Evolutionary conservation across 345 rosid species (phyloP).

Genomic region (Salix purpurea): DNA sequence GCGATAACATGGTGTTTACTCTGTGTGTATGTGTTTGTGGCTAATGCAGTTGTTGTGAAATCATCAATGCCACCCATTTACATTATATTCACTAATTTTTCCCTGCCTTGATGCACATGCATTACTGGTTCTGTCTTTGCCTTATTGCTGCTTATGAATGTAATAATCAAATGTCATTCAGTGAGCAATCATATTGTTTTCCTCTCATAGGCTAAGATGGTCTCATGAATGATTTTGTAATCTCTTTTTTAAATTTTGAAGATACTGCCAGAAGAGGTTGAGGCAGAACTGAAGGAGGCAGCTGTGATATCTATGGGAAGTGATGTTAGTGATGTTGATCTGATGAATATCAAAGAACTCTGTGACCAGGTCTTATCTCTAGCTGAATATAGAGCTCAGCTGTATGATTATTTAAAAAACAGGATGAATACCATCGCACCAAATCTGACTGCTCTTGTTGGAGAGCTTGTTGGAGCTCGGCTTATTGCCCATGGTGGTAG

Average conservation of each 20-base stretch:
- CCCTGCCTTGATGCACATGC: not conserved
- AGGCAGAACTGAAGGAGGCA: constrained; percentile 75
- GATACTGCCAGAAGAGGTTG: constrained; percentile 69
- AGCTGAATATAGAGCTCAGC: constrained; percentile 83
- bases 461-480: constrained; percentile 96
- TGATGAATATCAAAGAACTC: constrained; percentile 67
- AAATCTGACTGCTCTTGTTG: constrained; percentile 88
- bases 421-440: constrained; percentile 94
- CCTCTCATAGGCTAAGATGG: not conserved
- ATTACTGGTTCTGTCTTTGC: not conserved
- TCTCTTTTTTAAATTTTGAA: constrained; percentile 14
- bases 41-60: not conserved
- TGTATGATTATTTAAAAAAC: constrained; percentile 79
- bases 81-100: not conserved
- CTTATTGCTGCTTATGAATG: not conserved
- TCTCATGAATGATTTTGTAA: not conserved
- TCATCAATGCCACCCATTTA: not conserved
- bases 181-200: not conserved
- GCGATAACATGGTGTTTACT: not conserved
- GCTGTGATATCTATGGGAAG: constrained; percentile 90
- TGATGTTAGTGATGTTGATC: constrained; percentile 77
- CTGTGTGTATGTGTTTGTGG: not conserved
- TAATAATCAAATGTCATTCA: not conserved
- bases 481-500: constrained; percentile 94
- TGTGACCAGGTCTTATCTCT: constrained; percentile 85